Percentiles rank a stretch among this genome's conserved stretches.
phyloP scores from a whole-genome alignment of 2,329 filamentous ascomycete species.

The Grosmannia serpens region DNA sequence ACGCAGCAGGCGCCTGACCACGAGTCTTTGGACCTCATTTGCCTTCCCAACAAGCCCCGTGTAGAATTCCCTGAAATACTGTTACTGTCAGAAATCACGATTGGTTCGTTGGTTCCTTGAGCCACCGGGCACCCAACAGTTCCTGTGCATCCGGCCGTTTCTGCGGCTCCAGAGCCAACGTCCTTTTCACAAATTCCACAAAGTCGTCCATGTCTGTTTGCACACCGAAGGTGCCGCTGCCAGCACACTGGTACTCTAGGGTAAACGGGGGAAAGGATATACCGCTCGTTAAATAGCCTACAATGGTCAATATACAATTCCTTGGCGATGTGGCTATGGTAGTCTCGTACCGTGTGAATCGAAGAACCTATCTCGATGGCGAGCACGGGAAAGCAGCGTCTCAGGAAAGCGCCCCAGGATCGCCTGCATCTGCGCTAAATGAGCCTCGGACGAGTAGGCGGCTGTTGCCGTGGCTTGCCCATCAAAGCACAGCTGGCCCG shows the following conservation, averaged over 20 bases:
- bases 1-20: too few species aligned
- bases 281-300: background rate
- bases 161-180: background rate
- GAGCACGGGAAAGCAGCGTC: background rate
- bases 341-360: background rate
- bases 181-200: background rate
- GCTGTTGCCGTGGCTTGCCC: constrained; percentile 1
- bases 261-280: background rate
- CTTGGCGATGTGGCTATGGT: background rate
- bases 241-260: background rate
- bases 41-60: too few species aligned
- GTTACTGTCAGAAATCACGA: too few species aligned
- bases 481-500: constrained; percentile 4
- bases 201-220: background rate
- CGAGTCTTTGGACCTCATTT: too few species aligned
- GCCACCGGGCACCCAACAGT: background rate
- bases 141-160: background rate
- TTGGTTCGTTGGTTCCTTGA: too few species aligned
- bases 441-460: constrained; percentile 1
- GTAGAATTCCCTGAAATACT: too few species aligned
- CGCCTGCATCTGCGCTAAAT: constrained; percentile 2
- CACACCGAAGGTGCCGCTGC: background rate
- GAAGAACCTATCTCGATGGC: background rate
- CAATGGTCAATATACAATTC: background rate
- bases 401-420: background rate